Conservation (phyloP, 2,329 filamentous ascomycete species). For the Aspergillus latus region DNA sequence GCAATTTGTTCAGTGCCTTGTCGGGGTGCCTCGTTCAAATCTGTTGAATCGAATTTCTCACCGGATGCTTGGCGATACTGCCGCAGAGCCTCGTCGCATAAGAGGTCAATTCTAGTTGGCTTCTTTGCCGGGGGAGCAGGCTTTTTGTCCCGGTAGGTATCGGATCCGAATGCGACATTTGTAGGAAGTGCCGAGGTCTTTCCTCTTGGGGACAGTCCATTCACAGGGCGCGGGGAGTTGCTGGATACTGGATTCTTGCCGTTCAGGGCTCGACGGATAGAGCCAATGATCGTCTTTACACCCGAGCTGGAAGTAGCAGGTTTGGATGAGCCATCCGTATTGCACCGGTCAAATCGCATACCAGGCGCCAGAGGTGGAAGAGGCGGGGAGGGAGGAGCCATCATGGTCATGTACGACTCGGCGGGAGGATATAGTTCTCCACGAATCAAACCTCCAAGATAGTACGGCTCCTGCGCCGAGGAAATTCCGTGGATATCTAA, state of each 20-base stretch:
- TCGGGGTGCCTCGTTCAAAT: not conserved
- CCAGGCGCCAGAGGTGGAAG: conserved; percentile 32
- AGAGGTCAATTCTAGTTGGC: conserved; percentile 71
- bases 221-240: conserved; percentile 35
- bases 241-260: conserved; percentile 49
- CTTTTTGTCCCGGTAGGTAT: conserved; percentile 45
- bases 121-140: conserved; percentile 38
- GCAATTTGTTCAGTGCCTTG: not conserved
- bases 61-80: conserved; percentile 74
- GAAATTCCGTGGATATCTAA: conserved; percentile 41
- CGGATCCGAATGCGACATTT: conserved; percentile 47
- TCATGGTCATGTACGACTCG: conserved; percentile 73
- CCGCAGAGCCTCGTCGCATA: conserved; percentile 75
- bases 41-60: conserved; percentile 13
- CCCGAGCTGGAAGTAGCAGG: conserved; percentile 53
- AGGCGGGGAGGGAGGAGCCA: conserved; percentile 52
- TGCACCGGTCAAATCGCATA: conserved; percentile 29
- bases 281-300: conserved; percentile 83
- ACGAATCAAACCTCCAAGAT: conserved; percentile 80
- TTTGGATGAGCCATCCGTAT: conserved; percentile 31
- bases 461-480: conserved; percentile 62
- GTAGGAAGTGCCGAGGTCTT: conserved; percentile 45
- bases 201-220: conserved; percentile 36
- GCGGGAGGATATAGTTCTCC: conserved; percentile 81
- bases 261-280: conserved; percentile 78